These are phyloP conservation scores for Russula foetens DNA, from an alignment of 768 basidiomycete species.

Conservation along the genomic window DNA sequence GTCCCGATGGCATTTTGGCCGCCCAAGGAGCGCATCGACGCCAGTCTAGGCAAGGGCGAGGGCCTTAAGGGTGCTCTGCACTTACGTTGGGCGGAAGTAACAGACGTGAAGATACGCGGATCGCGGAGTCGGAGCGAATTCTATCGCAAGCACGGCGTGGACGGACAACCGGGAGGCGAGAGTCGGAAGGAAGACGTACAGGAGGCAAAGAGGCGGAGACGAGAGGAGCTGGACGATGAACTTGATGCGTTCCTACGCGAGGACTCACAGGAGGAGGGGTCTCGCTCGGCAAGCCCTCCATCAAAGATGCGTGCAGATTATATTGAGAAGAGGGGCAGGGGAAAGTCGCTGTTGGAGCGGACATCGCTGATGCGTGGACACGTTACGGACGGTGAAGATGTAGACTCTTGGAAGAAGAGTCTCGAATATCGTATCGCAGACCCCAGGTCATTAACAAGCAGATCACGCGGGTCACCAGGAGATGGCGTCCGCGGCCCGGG, in stretches of 20 bases:
- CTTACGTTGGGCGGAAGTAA: slow-evolving; percentile 68
- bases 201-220: slow-evolving; percentile 29
- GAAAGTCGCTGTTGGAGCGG: slow-evolving; percentile 46
- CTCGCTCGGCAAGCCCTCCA: slow-evolving; percentile 29
- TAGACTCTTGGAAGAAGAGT: slow-evolving; percentile 29
- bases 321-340: slow-evolving; percentile 32
- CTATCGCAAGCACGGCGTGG: slow-evolving; percentile 63
- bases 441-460: slow-evolving; percentile 19
- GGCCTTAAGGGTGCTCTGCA: slow-evolving; percentile 57
- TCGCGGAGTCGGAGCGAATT: slow-evolving; percentile 69
- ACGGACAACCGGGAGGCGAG: slow-evolving; percentile 48
- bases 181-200: slow-evolving; percentile 19
- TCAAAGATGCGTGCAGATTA: slow-evolving; percentile 67
- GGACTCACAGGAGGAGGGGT: slow-evolving; percentile 27
- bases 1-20: slow-evolving; percentile 75
- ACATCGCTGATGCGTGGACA: slow-evolving; percentile 41
- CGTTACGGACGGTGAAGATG: slow-evolving; percentile 25
- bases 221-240: slow-evolving; percentile 50
- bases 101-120: slow-evolving; percentile 73
- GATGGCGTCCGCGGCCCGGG: not conserved
- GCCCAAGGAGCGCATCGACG: slow-evolving; percentile 67
- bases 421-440: slow-evolving; percentile 33
- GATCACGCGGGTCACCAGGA: slow-evolving; percentile 20
- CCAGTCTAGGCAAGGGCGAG: slow-evolving; percentile 59
- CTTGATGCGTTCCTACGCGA: slow-evolving; percentile 60